Evolutionary conservation across 768 basidiomycete genomes (phyloP).

Genomic region (Multifurca ochricompacta): DNA sequence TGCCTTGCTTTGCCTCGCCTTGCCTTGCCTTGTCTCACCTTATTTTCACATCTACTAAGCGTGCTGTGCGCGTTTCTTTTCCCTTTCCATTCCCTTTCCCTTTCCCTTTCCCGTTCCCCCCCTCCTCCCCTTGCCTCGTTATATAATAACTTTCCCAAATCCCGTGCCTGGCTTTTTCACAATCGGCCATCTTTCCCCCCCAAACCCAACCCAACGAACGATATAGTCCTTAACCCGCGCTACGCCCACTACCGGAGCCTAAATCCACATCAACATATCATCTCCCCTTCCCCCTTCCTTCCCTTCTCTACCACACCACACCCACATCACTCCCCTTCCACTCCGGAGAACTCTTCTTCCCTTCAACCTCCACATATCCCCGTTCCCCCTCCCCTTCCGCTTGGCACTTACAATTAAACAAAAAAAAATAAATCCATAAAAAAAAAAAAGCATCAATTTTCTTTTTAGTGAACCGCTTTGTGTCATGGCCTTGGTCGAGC

Average conservation of each 20-base stretch:
- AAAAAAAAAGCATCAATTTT: neutral
- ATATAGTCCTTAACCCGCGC: slow-evolving; percentile 5
- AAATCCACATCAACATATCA: neutral
- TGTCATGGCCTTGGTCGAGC: slow-evolving; percentile 21
- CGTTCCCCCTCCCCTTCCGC: neutral
- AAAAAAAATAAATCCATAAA: too few relatives aligned
- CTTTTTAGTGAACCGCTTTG: slow-evolving; percentile 2
- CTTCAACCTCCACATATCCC: neutral
- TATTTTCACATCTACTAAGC: slow-evolving; percentile 3
- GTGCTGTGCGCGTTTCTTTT: slow-evolving; percentile 15
- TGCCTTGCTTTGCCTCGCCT: slow-evolving; percentile 2
- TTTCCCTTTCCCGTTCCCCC: neutral
- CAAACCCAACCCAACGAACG: too few relatives aligned
- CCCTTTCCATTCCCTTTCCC: neutral
- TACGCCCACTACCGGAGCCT: slow-evolving; percentile 11
- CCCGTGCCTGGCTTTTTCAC: slow-evolving; percentile 7
- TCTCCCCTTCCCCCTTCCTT: too few relatives aligned
- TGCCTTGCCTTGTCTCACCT: neutral
- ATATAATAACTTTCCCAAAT: slow-evolving; percentile 10
- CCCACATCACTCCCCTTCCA: neutral
- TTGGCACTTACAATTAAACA: slow-evolving; percentile 3
- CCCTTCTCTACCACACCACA: neutral
- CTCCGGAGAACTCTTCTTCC: neutral
- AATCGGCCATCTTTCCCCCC: too few relatives aligned
- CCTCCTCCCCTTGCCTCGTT: too few relatives aligned